phyloP scores from a whole-genome alignment of 1,284 basidiomycete species.

The Ganoderma boninense region DNA sequence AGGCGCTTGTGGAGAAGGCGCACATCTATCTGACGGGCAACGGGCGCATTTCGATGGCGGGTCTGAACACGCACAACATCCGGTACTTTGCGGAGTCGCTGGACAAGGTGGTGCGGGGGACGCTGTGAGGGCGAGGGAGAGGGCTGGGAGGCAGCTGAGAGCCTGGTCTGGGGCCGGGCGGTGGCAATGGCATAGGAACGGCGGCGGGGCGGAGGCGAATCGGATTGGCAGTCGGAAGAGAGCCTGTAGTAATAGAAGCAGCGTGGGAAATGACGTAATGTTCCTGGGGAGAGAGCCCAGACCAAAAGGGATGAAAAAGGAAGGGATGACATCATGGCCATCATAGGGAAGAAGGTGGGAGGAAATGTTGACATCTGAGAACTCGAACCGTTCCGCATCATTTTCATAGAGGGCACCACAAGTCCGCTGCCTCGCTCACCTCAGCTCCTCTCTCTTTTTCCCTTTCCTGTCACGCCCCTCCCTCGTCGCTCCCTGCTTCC shows the following conservation, averaged over 20 bases:
- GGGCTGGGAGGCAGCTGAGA: neutral
- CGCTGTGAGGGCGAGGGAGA: constrained; percentile 44
- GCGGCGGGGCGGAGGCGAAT: neutral
- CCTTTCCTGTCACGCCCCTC: constrained; percentile 11
- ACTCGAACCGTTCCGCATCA: constrained; percentile 30
- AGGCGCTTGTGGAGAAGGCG: constrained; percentile 76
- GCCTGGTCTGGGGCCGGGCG: neutral
- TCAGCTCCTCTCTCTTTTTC: constrained; percentile 13
- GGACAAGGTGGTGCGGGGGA: constrained; percentile 74
- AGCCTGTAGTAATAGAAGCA: constrained; percentile 24
- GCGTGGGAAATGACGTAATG: constrained; percentile 39
- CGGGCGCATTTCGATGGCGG: constrained; percentile 90
- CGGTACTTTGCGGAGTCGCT: constrained; percentile 79
- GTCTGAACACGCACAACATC: constrained; percentile 80
- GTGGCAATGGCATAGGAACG: constrained; percentile 9
- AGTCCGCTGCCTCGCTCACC: constrained; percentile 11
- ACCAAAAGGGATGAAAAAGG: constrained; percentile 21
- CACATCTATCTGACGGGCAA: constrained; percentile 92
- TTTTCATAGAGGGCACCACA: constrained; percentile 30
- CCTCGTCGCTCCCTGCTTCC: constrained; percentile 21
- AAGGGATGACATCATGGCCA: constrained; percentile 35
- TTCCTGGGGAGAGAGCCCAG: constrained; percentile 29
- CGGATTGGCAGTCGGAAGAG: neutral
- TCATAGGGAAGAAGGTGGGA: constrained; percentile 16
- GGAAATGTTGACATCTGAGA: constrained; percentile 31